These are phyloP conservation scores for Calocybe gangraenosa DNA, from an alignment of 768 basidiomycete species.

Conservation along the genomic window DNA sequence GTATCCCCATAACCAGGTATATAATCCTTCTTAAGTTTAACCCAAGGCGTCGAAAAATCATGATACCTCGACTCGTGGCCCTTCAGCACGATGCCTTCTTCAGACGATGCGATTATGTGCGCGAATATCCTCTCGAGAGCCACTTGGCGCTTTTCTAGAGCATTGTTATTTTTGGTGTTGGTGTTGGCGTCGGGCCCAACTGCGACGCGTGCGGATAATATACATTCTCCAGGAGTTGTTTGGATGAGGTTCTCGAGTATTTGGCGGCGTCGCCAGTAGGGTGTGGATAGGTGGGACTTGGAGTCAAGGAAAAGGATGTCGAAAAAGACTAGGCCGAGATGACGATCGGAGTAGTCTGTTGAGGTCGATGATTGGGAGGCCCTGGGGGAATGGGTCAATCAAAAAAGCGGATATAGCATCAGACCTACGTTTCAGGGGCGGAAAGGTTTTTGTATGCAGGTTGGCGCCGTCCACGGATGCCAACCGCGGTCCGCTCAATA, in stretches of 20 bases:
- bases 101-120: constrained; percentile 40
- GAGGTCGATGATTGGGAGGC: constrained; percentile 27
- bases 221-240: constrained; percentile 53
- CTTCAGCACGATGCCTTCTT: constrained; percentile 80
- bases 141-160: not conserved
- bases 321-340: constrained; percentile 83
- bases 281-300: constrained; percentile 44
- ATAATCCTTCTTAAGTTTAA: constrained; percentile 88
- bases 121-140: constrained; percentile 35
- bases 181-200: constrained; percentile 29
- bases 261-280: constrained; percentile 59
- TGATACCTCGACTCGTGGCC: constrained; percentile 66
- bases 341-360: constrained; percentile 37
- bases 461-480: constrained; percentile 35
- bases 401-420: too few relatives aligned
- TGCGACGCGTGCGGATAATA: constrained; percentile 53
- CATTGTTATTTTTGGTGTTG: constrained; percentile 18
- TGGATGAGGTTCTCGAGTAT: constrained; percentile 56
- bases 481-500: constrained; percentile 53
- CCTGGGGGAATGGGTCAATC: constrained; percentile 7
- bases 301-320: constrained; percentile 74
- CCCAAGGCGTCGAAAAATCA: constrained; percentile 65
- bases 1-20: constrained; percentile 82
- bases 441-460: too few relatives aligned
- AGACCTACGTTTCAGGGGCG: too few relatives aligned